Base-by-base conservation (phyloP, 164 flowering plant genomes). In the Chloranthus sessilifolius region DNA sequence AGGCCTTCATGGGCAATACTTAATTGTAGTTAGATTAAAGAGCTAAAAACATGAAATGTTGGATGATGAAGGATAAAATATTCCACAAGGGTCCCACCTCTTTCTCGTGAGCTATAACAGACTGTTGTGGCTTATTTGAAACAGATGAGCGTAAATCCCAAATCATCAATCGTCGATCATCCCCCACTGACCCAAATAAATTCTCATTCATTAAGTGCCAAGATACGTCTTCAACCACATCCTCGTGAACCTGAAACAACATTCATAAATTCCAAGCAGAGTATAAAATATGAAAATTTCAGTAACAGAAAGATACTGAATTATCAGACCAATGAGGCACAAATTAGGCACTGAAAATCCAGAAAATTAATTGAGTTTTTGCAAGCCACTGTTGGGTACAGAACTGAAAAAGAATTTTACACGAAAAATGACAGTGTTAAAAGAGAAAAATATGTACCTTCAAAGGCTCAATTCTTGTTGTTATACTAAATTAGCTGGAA, bases 161-260 rank as follows among this genome's bases (percentile, higher is more conserved):
- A 19, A 86, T 79, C 51, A 82, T 72, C 51, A 92, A 53, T 15
- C 53, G 68, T 28, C 72, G 58, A 64, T 92, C 99, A 71, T 92
- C 95, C n/a, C 96, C 86, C 4, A 82, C 96, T 3, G 99, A 92
- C 7, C 97, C 99, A 77, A 92, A 92, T 47, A 92, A 45, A 53
- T 74, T 71, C 45, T 82, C 97, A 73, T 86, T 73, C 71, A 70
- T 86, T 48, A 56, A 49, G 56, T 88, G 94, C 99, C 99, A 92
- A 3, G 91, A 59, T 2, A 88, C 96, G 72, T 84, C 85, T 69
- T 69, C 96, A 56, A 92, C 94, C 42, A 77, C 71, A 61, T 65
- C 73, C 62, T 76, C 83, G 70, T 92, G 97, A 56, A 59, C 89
- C 99, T 92, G 47, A 30, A 50, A 43, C 17, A 42, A 3, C 25